Evolutionary conservation across 176 grass and related monocot genomes (phyloP), one percentile per base, ranked within the genome.

Genomic region (Luzula sylvatica): DNA sequence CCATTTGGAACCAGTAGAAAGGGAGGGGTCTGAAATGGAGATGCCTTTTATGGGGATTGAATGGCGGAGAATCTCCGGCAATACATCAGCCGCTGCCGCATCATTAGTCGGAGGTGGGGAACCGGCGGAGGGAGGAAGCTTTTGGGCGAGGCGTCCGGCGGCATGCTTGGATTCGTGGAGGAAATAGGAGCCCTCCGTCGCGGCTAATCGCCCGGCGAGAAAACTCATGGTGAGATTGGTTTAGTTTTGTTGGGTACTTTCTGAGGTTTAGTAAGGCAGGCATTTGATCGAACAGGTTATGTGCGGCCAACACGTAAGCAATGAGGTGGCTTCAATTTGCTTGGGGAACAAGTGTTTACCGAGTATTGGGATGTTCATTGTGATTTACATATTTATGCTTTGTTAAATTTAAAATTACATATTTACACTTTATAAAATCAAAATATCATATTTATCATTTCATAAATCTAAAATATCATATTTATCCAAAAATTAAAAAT

Each of bases 61-160:
- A 73, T 94, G 87, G 45, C 82, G 87, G 60, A 94, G 82, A 61
- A 94, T 82, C 78, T 94, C 87, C 6, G 87, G 87, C 4, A 94
- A 77, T 42, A 94, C 82, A 66, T 94, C 82, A 8, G 82, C 60
- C 12, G 35, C 19, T 0, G 72, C 32, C 64, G 53, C 40, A 38
- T 5, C 20, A 26, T 56, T 30, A 55, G 53, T 44, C 24, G 67
- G 15, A 49, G 9, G 21, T 14, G 51, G 71, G n/a, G 21, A 30
- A 14, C 81, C 55, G 16, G 69, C 38, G 15, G 73, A 32, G 19
- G 56, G 12, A 15, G 82, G 72, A 32, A 94, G 70, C 65, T 82
- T 82, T 54, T 76, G 48, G 41, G 82, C 82, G 52, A 83, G 88
- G 46, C 83, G 79, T 6, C 79, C 76, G 40, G 66, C 88, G 32